Evolutionary conservation across 1,284 basidiomycete genomes (phyloP), one percentile per base, ranked within the genome.

Genomic region (Apiotrichum mycotoxinovorans): DNA sequence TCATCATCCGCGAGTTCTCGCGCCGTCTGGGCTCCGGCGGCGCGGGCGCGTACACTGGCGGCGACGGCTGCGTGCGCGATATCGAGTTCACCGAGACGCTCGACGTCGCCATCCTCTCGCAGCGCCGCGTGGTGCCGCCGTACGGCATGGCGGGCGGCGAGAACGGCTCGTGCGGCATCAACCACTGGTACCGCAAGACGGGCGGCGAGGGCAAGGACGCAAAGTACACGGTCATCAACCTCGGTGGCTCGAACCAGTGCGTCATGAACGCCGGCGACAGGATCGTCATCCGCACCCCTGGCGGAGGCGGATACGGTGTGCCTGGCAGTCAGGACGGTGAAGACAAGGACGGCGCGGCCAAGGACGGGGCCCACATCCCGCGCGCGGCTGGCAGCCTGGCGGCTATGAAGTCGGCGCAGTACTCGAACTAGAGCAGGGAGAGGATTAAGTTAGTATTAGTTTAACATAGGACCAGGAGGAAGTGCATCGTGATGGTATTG

Each of bases 111-210:
- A 95, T 97, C 34, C 51, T 72, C 15, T 71, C 67, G 9, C 67
- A 92, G 86, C 82, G 95, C 57, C 83, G 95, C 18, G 91, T 91
- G 0, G 83, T 89, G 35, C 85, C 87, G 61, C 95, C 95, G 12
- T 97, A 95, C 72, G 95, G 95, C 2, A 75, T 94, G 72, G 84
- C 88, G 63, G 94, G 94, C 11, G 95, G 95, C 12, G 85, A 83
- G 18, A 80, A 85, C 5, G 94, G 87, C 11, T 80, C 77, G 51
- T 76, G 87, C 59, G 94, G 94, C 0, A 82, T 85, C 48, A 98
- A 98, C 73, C 85, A 87, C 22, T 98, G 94, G 94, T 79, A 54
- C 45, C 41, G 54, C 11, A 42, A 43, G 54, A 18, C 43, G 27
- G 44, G 44, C 22, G 41, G 47, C 33, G 52, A 56, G 30, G 50